Evolutionary conservation across 2,329 filamentous ascomycete species (phyloP).

Genomic region (Fusarium nodosum): DNA sequence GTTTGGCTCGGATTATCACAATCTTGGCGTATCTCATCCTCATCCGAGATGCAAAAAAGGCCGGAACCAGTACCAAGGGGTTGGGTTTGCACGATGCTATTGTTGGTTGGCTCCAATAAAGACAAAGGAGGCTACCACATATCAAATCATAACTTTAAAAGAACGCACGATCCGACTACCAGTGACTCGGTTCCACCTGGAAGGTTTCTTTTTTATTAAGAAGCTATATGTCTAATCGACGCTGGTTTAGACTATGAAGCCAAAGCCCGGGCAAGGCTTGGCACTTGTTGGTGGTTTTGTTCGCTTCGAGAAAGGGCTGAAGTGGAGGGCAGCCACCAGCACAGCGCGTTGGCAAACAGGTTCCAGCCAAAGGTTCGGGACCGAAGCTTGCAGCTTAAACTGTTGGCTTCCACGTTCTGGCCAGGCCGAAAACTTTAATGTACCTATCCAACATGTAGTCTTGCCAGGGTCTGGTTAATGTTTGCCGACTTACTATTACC

Average conservation of each 20-base stretch:
- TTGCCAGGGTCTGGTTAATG: constrained; percentile 5
- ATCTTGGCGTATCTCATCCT: neutral
- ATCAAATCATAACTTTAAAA: neutral
- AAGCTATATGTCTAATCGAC: neutral
- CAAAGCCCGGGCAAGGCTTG: neutral
- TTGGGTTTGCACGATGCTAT: neutral
- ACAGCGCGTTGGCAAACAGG: constrained; percentile 2
- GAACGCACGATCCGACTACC: neutral
- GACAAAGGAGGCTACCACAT: neutral
- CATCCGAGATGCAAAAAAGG: neutral
- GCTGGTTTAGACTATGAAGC: neutral
- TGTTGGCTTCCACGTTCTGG: constrained; percentile 16
- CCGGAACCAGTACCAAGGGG: neutral
- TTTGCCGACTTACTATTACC: constrained; percentile 15
- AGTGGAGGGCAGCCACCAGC: neutral
- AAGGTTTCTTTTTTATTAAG: neutral
- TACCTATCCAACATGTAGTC: constrained; percentile 4
- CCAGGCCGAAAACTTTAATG: constrained; percentile 9
- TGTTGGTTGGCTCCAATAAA: neutral
- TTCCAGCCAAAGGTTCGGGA: constrained; percentile 8
- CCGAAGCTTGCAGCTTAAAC: constrained; percentile 6
- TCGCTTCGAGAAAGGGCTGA: constrained; percentile 2
- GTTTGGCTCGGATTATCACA: neutral
- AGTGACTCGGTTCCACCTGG: too few species aligned
- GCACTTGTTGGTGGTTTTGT: neutral